A percentile compares a stretch with the other conserved stretches of the same genome.
phyloP scores from a whole-genome alignment of 805 yeast species.

The Wickerhamomyces xylosicus region DNA sequence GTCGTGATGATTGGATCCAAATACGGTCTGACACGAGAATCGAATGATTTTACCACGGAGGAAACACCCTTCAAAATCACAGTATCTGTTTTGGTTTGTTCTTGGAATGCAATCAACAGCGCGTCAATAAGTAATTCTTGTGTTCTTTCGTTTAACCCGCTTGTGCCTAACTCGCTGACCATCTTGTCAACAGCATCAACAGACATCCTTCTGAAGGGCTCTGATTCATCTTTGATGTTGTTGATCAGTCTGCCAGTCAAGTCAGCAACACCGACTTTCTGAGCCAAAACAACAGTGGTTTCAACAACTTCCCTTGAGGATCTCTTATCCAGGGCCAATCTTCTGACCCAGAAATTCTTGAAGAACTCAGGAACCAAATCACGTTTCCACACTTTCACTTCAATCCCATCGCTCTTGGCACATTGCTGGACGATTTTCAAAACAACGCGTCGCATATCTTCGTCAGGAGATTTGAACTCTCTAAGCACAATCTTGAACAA shows the following conservation, averaged over 20 bases:
- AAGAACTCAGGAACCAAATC: slow-evolving; percentile 56
- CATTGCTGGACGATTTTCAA: slow-evolving; percentile 59
- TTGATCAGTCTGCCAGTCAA: slow-evolving; percentile 47
- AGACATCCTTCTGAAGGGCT: slow-evolving; percentile 69
- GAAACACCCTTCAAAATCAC: slow-evolving; percentile 56
- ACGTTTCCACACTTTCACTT: slow-evolving; percentile 35
- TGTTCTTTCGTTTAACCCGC: slow-evolving; percentile 48
- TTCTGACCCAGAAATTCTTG: slow-evolving; percentile 68
- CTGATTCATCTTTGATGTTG: slow-evolving; percentile 73
- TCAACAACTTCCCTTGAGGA: slow-evolving; percentile 53
- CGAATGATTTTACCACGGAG: slow-evolving; percentile 50
- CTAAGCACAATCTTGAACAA: slow-evolving; percentile 55
- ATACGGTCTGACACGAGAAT: slow-evolving; percentile 57
- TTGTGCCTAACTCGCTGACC: slow-evolving; percentile 36
- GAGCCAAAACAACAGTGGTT: slow-evolving; percentile 58
- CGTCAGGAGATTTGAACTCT: slow-evolving; percentile 77
- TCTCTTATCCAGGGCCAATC: slow-evolving; percentile 62
- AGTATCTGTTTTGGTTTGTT: slow-evolving; percentile 50
- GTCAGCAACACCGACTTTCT: slow-evolving; percentile 53
- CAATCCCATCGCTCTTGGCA: slow-evolving; percentile 48
- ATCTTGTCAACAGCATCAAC: slow-evolving; percentile 58
- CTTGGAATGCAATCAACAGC: slow-evolving; percentile 68
- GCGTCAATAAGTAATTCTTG: slow-evolving; percentile 74
- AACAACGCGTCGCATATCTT: slow-evolving; percentile 73
- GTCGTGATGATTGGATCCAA: slow-evolving; percentile 64